Evolutionary conservation across 441 rosid species (phyloP), one percentile per base, ranked within the genome.

Genomic region (Biscutella laevigata): DNA sequence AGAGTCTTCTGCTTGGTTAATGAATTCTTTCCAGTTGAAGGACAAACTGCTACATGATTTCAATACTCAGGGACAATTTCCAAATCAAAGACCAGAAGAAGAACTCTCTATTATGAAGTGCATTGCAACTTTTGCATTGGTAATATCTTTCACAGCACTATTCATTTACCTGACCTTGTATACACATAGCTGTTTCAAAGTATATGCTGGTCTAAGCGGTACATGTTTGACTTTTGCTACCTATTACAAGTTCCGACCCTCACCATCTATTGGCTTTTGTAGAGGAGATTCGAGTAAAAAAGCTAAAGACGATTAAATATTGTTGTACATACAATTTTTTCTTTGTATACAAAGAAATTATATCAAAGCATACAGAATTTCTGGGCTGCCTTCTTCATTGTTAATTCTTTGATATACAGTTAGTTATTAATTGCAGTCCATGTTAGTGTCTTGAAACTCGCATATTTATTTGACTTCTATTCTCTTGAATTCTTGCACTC

Each of bases 11-110:
- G 63, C 75, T 5, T 86, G 97, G 97, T 69, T 86, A 60, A 71
- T 81, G 41, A 74, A 82, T 55, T 66, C 78, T 20, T 94, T 84
- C 74, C 58, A 70, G 64, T 34, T 53, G 42, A 94, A 86, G 71
- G 97, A 92, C 74, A 66, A 74, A 36, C 67, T 86, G 53, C 82
- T 92, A 22, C 68, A 82, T 0, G 73, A 81, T 61, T 88, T 92
- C 75, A 79, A 66, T 58, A 44, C 75, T 35, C 74, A 68, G 15
- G 92, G 97, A 25, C 71, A 69, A 52, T 92, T 92, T 53, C 92
- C 88, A 0, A 42, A 76, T 38, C 72, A 66, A 72, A 74, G 74
- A 69, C 58, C 64, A 9, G 88, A 80, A 57, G 53, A 59, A 64
- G 77, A 78, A 45, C 83, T 92, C n/a, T 78, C 95, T 24, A 61